Base-by-base conservation (phyloP, 208 protist species). In the Wallacemonas sp. region DNA sequence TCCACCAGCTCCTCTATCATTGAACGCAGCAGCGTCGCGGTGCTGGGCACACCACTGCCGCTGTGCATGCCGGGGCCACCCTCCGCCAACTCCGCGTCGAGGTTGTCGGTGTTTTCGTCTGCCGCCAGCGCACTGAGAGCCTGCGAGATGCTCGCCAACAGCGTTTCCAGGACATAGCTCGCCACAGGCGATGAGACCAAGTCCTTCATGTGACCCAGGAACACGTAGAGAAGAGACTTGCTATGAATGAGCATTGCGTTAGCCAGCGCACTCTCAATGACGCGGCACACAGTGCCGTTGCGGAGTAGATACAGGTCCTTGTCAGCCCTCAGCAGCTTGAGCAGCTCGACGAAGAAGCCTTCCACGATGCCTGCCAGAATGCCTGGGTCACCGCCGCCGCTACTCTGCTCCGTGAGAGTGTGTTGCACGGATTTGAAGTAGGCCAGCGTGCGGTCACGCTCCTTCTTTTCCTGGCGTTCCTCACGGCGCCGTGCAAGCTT, bases 391-490 rank as follows among this genome's bases (percentile, higher is more conserved):
- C 75, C 82, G 66, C 61, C 65, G 42, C 75, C 75, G 53, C 70
- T 72, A n/a, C 72, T 51, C 31, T 84, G 76, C 44, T 91, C 85
- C 6, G 86, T 82, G 17, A 96, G 64, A 1, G 80, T 80, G 12
- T 79, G 68, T 51, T 96, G 79, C 12, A 92, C 85, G 14, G 88
- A 91, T 56, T 58, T 79, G 72, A 96, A 96, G 74, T 96, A 96
- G 2, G 77, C 42, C 41, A 96, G 54, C 1, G 80, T 96, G 56
- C 91, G 86, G 41, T 93, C 86, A 19, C 76, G 75, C 49, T 96
- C 88, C 63, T 96, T 96, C 66, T 96, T 96, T 56, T 87, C 84
- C 38, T 72, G 71, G 12, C 91, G 79, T 77, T 96, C 91, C 75
- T 88, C 60, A 0, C 77, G 77, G 2, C 91, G 79, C 9, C 76